Evolutionary conservation across 2,329 filamentous ascomycete genomes (phyloP).

Genomic region (Pezicula neosporulosa): DNA sequence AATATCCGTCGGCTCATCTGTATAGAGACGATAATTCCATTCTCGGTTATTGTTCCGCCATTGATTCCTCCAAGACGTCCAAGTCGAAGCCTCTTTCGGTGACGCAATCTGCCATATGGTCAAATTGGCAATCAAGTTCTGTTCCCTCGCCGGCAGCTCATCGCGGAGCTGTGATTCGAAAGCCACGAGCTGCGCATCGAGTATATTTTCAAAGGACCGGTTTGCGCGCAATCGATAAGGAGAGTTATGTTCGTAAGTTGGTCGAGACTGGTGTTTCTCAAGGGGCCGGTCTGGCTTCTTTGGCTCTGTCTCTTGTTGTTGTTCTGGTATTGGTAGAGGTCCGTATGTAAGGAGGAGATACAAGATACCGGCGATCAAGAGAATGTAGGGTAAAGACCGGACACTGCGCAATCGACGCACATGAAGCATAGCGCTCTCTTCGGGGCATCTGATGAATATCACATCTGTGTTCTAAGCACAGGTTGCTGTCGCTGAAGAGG

Average conservation of each 20-base stretch:
- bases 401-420: constrained; percentile 1
- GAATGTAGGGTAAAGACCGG: constrained; percentile 1
- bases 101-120: constrained; percentile 19
- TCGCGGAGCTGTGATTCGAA: constrained; percentile 8
- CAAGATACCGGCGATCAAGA: not conserved
- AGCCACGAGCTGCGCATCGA: constrained; percentile 11
- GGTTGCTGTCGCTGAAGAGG: no score
- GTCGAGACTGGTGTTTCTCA: not conserved
- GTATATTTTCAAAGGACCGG: constrained; percentile 7
- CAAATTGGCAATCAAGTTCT: constrained; percentile 6
- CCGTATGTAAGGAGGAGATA: not conserved
- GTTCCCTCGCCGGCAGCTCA: not conserved
- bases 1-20: constrained; percentile 3
- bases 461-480: no score
- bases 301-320: not conserved
- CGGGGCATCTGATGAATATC: no score
- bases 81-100: not conserved
- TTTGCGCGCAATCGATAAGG: constrained; percentile 13
- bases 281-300: not conserved
- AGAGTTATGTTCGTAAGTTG: constrained; percentile 15
- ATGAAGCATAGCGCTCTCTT: not conserved
- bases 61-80: constrained; percentile 11
- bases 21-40: constrained; percentile 12
- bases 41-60: constrained; percentile 13
- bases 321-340: not conserved